Evolutionary conservation across 2,329 filamentous ascomycete species (phyloP).

Genomic region (Bimuria novae-zelandiae): DNA sequence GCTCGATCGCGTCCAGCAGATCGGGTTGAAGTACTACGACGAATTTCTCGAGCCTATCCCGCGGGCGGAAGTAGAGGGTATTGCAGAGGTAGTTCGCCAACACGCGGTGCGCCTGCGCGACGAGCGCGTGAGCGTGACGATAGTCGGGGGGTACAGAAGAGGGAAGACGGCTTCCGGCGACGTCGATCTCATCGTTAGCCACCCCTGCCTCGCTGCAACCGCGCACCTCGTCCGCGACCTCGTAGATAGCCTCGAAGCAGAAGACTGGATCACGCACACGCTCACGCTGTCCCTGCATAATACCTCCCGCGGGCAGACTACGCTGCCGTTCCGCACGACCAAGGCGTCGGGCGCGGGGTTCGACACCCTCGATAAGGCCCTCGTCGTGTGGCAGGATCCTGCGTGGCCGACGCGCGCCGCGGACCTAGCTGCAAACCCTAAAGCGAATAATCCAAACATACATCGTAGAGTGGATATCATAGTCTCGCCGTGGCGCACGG

Average conservation of each 20-base stretch:
- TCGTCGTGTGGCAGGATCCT: constrained; percentile 89
- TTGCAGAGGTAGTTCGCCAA: constrained; percentile 64
- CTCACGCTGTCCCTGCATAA: constrained; percentile 71
- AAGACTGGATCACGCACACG: constrained; percentile 78
- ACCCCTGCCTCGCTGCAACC: constrained; percentile 72
- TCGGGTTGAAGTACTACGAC: constrained; percentile 91
- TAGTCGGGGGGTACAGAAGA: constrained; percentile 82
- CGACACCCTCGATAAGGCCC: constrained; percentile 86
- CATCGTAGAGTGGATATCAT: constrained; percentile 94
- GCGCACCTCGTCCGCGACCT: constrained; percentile 72
- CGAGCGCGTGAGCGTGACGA: constrained; percentile 59
- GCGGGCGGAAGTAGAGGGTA: constrained; percentile 72
- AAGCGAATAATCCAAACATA: constrained; percentile 67
- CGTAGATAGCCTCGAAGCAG: constrained; percentile 70
- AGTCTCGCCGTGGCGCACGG: constrained; percentile 83
- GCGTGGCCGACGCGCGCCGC: constrained; percentile 45
- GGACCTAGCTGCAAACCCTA: constrained; percentile 41
- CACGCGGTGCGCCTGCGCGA: constrained; percentile 69
- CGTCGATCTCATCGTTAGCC: constrained; percentile 83
- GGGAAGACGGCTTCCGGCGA: constrained; percentile 77
- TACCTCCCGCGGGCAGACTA: constrained; percentile 72
- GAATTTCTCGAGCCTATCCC: constrained; percentile 81
- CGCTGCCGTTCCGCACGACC: constrained; percentile 58
- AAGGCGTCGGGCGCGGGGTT: constrained; percentile 64
- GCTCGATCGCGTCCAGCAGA: constrained; percentile 82